Percentiles rank a stretch among this genome's conserved stretches.
phyloP scores from a whole-genome alignment of 1,139 yeast species.

The Kluyveromyces sp. region DNA sequence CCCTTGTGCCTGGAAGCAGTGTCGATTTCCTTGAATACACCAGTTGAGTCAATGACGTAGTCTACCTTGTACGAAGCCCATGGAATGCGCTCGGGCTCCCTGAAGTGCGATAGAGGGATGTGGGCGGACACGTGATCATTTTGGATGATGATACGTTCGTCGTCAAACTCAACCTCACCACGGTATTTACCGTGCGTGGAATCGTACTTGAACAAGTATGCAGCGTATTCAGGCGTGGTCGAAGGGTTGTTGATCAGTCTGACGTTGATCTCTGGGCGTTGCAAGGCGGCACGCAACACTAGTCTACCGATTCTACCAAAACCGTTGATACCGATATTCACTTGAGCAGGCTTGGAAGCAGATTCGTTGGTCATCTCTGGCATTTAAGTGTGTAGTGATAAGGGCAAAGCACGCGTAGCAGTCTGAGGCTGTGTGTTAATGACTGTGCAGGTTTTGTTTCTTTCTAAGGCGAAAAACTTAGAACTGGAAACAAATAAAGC shows the following conservation, averaged over 20 bases:
- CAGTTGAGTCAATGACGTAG: slow-evolving; percentile 80
- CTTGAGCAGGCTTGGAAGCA: slow-evolving; percentile 8
- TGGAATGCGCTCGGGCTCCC: slow-evolving; percentile 73
- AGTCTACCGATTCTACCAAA: slow-evolving; percentile 88
- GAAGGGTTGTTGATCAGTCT: slow-evolving; percentile 82
- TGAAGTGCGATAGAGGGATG: slow-evolving; percentile 65
- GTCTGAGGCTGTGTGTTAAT: too few relatives aligned
- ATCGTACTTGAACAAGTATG: slow-evolving; percentile 85
- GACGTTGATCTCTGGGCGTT: slow-evolving; percentile 63
- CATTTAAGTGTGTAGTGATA: not conserved
- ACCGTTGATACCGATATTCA: slow-evolving; percentile 74
- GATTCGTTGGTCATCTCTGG: slow-evolving; percentile 8
- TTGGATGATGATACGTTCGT: slow-evolving; percentile 52
- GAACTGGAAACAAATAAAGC: too few relatives aligned
- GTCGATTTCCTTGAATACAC: slow-evolving; percentile 74
- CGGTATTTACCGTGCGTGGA: slow-evolving; percentile 74
- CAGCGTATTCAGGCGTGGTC: slow-evolving; percentile 75
- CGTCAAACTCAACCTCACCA: slow-evolving; percentile 60
- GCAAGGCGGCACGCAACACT: slow-evolving; percentile 68
- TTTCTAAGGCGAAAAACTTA: too few relatives aligned
- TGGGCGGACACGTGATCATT: slow-evolving; percentile 40
- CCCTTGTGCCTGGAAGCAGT: slow-evolving; percentile 75
- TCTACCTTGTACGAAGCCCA: slow-evolving; percentile 77
- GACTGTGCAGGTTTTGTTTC: too few relatives aligned
- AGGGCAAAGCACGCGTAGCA: too few relatives aligned